phyloP scores from a whole-genome alignment of 441 rosid genomes.

The Breynia disticha region DNA sequence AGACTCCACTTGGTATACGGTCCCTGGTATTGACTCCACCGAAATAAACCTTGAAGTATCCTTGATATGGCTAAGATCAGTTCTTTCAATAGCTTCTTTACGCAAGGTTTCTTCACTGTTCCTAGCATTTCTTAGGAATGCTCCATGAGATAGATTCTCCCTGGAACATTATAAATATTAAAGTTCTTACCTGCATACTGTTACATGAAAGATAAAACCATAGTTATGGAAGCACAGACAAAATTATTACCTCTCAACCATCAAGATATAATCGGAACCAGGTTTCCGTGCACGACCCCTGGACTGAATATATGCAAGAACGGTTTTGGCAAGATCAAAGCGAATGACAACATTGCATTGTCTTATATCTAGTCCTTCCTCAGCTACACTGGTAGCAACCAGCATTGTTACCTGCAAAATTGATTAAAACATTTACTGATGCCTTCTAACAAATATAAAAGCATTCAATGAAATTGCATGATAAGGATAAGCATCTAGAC shows the following conservation, averaged over 20 bases:
- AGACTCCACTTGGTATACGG: slow-evolving; percentile 87
- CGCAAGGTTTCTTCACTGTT: slow-evolving; percentile 97
- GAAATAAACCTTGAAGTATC: slow-evolving; percentile 83
- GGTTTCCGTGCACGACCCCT: slow-evolving; percentile 99
- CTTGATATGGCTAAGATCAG: slow-evolving; percentile 92
- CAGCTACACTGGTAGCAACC: slow-evolving; percentile 99
- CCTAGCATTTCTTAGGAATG: slow-evolving; percentile 91
- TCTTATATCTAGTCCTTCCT: slow-evolving; percentile 98
- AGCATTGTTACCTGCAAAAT: slow-evolving; percentile 71
- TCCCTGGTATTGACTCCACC: slow-evolving; percentile 68
- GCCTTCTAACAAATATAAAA: slow-evolving; percentile 13
- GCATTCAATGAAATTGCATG: slow-evolving; percentile 2
- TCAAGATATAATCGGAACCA: slow-evolving; percentile 96
- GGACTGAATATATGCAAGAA: slow-evolving; percentile 95
- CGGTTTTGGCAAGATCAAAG: slow-evolving; percentile 99
- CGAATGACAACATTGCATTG: slow-evolving; percentile 99
- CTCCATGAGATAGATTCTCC: slow-evolving; percentile 79
- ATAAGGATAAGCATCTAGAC: slow-evolving; percentile 17
- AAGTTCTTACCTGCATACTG: slow-evolving; percentile 4
- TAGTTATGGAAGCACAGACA: slow-evolving; percentile 8
- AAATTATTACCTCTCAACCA: slow-evolving; percentile 86
- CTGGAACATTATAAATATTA: slow-evolving; percentile 26
- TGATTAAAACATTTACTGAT: slow-evolving; percentile 7
- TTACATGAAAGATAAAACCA: slow-evolving; percentile 2
- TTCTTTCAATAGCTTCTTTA: slow-evolving; percentile 96